Percentiles rank a stretch among this genome's conserved stretches.
phyloP scores from a whole-genome alignment of 208 protist genomes.

The Leishmania tropica region DNA sequence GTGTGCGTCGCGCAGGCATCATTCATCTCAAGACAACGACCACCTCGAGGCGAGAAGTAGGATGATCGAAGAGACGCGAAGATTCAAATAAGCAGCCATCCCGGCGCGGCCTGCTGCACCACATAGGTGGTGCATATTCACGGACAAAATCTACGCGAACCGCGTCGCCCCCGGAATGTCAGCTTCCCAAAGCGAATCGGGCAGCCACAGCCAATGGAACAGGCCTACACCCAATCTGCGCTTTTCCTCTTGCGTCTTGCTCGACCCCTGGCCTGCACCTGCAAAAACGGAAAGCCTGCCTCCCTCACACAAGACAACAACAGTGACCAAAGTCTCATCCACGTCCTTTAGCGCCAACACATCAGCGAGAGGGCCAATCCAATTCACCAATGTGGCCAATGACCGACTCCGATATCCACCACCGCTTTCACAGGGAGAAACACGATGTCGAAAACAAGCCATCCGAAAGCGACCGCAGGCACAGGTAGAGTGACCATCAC shows the following conservation, averaged over 20 bases:
- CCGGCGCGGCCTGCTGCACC: neutral
- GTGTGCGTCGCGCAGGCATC: neutral
- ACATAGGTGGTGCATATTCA: neutral
- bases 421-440: neutral
- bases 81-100: neutral
- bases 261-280: neutral
- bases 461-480: neutral
- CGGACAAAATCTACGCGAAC: neutral
- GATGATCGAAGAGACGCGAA: neutral
- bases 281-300: neutral
- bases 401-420: no score
- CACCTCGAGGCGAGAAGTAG: neutral
- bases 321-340: neutral
- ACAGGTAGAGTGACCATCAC: neutral
- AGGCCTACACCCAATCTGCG: neutral
- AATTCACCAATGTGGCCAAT: no score
- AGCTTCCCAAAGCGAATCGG: neutral
- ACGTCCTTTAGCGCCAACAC: neutral
- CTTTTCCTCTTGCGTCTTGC: neutral
- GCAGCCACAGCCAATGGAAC: neutral
- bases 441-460: neutral
- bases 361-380: no score
- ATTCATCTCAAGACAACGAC: neutral
- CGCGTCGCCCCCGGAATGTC: no score
- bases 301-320: neutral